Percentiles rank a stretch among this genome's conserved stretches.
Evolutionary conservation across 495 filamentous ascomycete species (phyloP).

Genomic region (Xylaria intraflava): DNA sequence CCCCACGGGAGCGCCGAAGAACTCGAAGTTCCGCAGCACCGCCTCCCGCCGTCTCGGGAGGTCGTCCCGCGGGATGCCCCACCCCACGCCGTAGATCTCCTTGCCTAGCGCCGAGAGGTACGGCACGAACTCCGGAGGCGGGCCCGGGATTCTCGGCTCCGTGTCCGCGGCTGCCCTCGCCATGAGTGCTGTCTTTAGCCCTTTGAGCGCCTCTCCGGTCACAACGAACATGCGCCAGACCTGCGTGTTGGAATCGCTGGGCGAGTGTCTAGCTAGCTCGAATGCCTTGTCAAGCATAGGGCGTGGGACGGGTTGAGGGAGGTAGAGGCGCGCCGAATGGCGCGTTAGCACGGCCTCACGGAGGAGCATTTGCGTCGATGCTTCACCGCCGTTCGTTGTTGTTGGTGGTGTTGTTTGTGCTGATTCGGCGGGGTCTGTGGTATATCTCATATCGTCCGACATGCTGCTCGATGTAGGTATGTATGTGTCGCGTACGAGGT

Average conservation of each 20-base stretch:
- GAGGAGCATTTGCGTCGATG: conserved; percentile 2
- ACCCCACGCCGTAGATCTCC: conserved; percentile 13
- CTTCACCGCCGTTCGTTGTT: neutral
- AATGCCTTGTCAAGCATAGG: conserved; percentile 4
- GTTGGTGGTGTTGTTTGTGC: neutral
- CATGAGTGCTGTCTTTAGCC: neutral
- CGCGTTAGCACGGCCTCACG: conserved; percentile 4
- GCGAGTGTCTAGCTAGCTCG: conserved; percentile 11
- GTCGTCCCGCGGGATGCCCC: conserved; percentile 15
- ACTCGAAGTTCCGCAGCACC: conserved; percentile 17
- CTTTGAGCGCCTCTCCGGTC: neutral
- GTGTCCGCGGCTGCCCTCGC: neutral
- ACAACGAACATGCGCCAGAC: conserved; percentile 16
- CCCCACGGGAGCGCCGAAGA: conserved; percentile 16
- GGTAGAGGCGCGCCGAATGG: conserved; percentile 4
- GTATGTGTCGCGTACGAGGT: too few species aligned
- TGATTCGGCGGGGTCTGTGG: neutral
- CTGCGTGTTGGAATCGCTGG: conserved; percentile 19
- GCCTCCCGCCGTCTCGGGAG: neutral
- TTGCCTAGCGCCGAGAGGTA: conserved; percentile 13
- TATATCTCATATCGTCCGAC: neutral
- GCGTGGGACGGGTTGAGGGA: conserved; percentile 3
- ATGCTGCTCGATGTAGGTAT: neutral
- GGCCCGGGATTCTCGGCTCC: neutral
- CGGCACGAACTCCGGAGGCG: conserved; percentile 7